Evolutionary conservation across 2,329 filamentous ascomycete genomes (phyloP).

Genomic region (Pseudonectria foliicola): DNA sequence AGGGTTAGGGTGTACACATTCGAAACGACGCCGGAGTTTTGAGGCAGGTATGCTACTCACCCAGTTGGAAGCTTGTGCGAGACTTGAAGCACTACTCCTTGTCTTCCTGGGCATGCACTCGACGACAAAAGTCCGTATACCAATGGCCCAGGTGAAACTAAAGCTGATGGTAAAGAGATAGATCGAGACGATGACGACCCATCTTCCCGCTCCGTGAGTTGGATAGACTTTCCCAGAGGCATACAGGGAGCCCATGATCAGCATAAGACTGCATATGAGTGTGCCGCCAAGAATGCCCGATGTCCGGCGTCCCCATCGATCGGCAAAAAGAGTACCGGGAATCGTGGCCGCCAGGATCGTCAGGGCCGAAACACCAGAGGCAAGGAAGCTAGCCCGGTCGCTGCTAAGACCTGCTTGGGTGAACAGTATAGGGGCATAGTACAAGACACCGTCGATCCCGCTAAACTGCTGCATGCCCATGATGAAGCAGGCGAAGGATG

Average conservation of each 20-base stretch:
- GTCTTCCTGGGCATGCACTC: conserved; percentile 51
- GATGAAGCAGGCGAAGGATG: conserved; percentile 48
- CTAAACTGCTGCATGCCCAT: conserved; percentile 53
- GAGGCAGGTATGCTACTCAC: conserved; percentile 16
- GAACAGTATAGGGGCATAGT: conserved; percentile 46
- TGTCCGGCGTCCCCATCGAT: no score
- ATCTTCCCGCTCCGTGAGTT: conserved; percentile 32
- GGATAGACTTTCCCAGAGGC: conserved; percentile 33
- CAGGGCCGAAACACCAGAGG: no score
- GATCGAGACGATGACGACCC: conserved; percentile 44
- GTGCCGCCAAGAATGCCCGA: no score
- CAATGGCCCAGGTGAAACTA: conserved; percentile 44
- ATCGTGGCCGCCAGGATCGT: no score
- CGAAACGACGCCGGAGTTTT: no score
- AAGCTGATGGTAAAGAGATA: conserved; percentile 42
- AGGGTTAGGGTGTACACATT: no score
- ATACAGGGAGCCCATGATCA: conserved; percentile 46
- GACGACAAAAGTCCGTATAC: conserved; percentile 44
- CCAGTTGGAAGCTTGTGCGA: conserved; percentile 49
- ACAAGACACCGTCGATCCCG: conserved; percentile 55
- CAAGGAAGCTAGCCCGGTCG: no score
- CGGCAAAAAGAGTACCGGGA: no score
- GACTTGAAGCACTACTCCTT: conserved; percentile 44
- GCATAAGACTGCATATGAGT: conserved; percentile 27
- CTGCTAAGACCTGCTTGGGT: no score